phyloP scores from a whole-genome alignment of 1,284 basidiomycete genomes.

The Pulveroboletus sp. region DNA sequence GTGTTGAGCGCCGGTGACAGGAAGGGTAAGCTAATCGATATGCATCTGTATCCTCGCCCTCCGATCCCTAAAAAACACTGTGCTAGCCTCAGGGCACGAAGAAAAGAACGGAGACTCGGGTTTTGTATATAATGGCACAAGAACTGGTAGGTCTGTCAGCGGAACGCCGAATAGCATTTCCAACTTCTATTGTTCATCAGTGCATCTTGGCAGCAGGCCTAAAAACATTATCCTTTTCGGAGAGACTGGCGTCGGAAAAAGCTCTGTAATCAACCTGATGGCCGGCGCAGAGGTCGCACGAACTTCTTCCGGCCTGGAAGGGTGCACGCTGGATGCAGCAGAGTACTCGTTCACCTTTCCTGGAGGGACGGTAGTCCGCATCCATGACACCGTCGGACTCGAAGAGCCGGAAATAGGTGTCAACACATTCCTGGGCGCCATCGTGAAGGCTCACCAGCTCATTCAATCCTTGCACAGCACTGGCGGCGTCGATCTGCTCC shows the following conservation, averaged over 20 bases:
- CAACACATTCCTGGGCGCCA: background rate
- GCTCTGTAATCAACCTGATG: slow-evolving; percentile 4
- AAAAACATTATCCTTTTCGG: slow-evolving; percentile 3
- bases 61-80: too few relatives aligned
- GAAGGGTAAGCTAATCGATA: too few relatives aligned
- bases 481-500: slow-evolving; percentile 6
- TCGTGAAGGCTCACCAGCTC: background rate
- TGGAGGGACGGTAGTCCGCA: background rate
- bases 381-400: slow-evolving; percentile 3
- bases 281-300: background rate
- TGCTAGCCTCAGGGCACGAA: too few relatives aligned
- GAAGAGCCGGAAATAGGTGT: background rate
- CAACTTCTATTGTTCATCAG: too few relatives aligned
- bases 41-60: too few relatives aligned
- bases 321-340: background rate
- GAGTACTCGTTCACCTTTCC: background rate
- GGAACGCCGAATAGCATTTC: too few relatives aligned
- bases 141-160: too few relatives aligned
- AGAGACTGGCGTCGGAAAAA: background rate
- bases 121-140: too few relatives aligned
- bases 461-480: background rate
- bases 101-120: too few relatives aligned
- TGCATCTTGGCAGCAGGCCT: too few relatives aligned
- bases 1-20: too few relatives aligned
- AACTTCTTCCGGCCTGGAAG: background rate